phyloP scores from a whole-genome alignment of 306 rosid genomes.

The Vigna unguiculata region DNA sequence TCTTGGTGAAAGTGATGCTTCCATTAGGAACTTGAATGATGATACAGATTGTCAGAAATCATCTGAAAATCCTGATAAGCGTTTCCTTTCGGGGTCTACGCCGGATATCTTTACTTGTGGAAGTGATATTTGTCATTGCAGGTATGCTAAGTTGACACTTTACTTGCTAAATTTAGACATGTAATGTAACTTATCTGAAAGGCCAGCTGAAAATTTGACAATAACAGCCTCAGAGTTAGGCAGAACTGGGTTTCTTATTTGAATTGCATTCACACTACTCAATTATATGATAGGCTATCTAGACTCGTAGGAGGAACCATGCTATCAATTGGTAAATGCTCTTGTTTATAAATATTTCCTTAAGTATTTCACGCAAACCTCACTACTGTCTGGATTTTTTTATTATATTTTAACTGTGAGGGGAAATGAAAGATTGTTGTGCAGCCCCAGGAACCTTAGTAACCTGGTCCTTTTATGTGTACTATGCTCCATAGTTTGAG shows the following conservation, averaged over 20 bases:
- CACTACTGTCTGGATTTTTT: neutral
- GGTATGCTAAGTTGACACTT: conserved; percentile 57
- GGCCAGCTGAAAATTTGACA: conserved; percentile 12
- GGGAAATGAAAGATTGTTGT: neutral
- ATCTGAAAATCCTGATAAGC: conserved; percentile 49
- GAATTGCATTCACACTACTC: neutral
- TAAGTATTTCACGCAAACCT: neutral
- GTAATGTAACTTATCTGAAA: conserved; percentile 13
- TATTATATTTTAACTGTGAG: neutral
- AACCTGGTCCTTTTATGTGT: conserved; percentile 1
- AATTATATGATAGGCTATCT: neutral
- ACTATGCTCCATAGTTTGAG: conserved; percentile 29
- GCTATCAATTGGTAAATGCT: neutral
- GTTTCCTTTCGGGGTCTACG: conserved; percentile 58
- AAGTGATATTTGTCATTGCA: conserved; percentile 65
- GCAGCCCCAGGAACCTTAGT: neutral
- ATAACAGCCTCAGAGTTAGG: conserved; percentile 5
- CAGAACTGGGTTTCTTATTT: neutral
- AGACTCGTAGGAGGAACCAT: neutral
- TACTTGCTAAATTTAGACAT: conserved; percentile 23
- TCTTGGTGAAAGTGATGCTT: conserved; percentile 56
- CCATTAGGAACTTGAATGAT: conserved; percentile 49
- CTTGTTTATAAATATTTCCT: conserved; percentile 7
- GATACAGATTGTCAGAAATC: conserved; percentile 50
- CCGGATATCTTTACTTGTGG: conserved; percentile 62